phyloP scores from a whole-genome alignment of 1,139 yeast species.

The Citeromyces hawaiiensis region DNA sequence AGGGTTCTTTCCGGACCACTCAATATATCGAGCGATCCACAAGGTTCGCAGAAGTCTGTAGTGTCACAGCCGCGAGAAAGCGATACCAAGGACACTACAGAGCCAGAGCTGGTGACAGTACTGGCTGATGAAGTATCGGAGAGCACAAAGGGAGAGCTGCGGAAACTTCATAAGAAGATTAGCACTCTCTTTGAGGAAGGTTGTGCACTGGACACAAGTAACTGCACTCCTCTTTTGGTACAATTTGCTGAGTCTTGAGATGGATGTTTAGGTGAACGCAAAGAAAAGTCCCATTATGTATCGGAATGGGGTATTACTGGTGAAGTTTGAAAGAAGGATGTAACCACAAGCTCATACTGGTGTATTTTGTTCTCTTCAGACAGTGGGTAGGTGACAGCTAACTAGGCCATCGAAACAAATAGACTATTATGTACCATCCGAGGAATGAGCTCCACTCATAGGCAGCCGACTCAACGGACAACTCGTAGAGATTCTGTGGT shows the following conservation, averaged over 20 bases:
- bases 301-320: no score
- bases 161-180: background rate
- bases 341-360: no score
- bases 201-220: slow-evolving; percentile 1
- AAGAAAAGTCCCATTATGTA: no score
- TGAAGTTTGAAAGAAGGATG: no score
- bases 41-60: background rate
- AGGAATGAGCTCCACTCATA: no score
- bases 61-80: background rate
- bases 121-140: background rate
- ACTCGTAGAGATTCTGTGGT: no score
- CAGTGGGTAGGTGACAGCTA: no score
- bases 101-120: background rate
- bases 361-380: no score
- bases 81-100: background rate
- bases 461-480: no score
- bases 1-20: slow-evolving; percentile 1
- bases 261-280: no score
- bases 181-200: background rate
- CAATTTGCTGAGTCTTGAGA: slow-evolving; percentile 1
- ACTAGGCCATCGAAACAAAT: no score
- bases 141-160: background rate
- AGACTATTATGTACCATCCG: no score
- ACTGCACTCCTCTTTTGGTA: slow-evolving; percentile 1
- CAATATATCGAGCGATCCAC: background rate